These are phyloP conservation scores for Heimioporus sp. DNA, from an alignment of 768 basidiomycete species.

Conservation along the genomic window DNA sequence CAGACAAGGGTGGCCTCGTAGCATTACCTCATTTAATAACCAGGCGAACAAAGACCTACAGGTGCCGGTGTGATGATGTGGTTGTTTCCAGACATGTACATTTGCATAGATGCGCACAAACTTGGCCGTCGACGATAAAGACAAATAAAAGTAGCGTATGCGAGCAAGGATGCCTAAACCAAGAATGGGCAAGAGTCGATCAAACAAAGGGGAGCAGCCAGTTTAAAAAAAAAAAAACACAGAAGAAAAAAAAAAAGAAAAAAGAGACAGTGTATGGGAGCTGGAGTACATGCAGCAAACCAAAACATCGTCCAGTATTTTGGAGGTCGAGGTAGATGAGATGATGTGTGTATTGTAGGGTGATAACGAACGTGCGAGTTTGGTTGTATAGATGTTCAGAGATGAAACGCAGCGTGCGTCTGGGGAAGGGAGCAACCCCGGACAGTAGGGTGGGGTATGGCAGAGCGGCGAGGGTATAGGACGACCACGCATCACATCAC, in stretches of 20 bases:
- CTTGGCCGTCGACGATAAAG: conserved; percentile 29
- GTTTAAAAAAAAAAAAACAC: neutral
- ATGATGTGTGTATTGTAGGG: conserved; percentile 23
- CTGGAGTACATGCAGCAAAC: conserved; percentile 23
- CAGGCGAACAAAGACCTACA: conserved; percentile 12
- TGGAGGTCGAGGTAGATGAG: conserved; percentile 19
- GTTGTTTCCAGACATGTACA: conserved; percentile 28
- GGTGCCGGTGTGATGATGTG: neutral
- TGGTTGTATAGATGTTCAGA: conserved; percentile 20
- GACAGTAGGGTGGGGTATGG: conserved; percentile 27
- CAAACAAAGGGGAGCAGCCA: neutral
- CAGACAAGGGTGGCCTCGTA: neutral
- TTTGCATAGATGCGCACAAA: conserved; percentile 26
- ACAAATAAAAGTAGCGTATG: conserved; percentile 33
- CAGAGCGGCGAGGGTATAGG: conserved; percentile 32
- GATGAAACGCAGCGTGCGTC: conserved; percentile 16
- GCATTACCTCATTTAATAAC: conserved; percentile 17
- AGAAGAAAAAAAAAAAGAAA: neutral
- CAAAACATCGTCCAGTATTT: conserved; percentile 29
- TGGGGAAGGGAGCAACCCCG: conserved; percentile 2
- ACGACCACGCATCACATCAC: conserved; percentile 56
- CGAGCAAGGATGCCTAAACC: conserved; percentile 17
- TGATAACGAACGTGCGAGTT: conserved; percentile 27
- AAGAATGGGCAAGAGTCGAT: conserved; percentile 10
- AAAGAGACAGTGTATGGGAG: conserved; percentile 5